A percentile compares a stretch with the other conserved stretches of the same genome.
phyloP scores from a whole-genome alignment of 192 early-diverging fungal genomes.

The Diversispora epigaea region DNA sequence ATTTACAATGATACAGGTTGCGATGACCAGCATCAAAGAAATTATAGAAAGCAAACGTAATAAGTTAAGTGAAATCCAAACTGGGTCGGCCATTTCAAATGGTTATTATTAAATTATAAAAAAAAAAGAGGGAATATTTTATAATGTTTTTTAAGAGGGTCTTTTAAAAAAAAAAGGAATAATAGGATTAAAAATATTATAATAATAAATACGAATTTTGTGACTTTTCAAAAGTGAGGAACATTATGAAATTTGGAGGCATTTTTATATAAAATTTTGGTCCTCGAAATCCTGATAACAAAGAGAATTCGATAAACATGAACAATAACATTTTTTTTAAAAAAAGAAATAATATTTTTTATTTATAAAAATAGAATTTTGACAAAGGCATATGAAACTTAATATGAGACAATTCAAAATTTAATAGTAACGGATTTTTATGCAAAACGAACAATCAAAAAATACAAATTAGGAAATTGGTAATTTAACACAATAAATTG shows the following conservation, averaged over 20 bases:
- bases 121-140: background rate
- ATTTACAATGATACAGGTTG: slow-evolving; percentile 30
- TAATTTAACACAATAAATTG: too few species aligned
- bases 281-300: too few species aligned
- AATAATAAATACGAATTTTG: background rate
- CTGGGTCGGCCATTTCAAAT: background rate
- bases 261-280: too few species aligned
- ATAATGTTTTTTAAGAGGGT: background rate
- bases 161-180: background rate
- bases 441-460: too few species aligned
- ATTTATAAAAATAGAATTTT: too few species aligned
- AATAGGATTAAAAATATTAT: background rate
- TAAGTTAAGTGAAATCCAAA: slow-evolving; percentile 13
- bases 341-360: too few species aligned
- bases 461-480: too few species aligned
- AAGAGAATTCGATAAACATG: too few species aligned
- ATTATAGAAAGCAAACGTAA: slow-evolving; percentile 29
- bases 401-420: too few species aligned
- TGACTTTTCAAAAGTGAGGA: slow-evolving; percentile 3
- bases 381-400: too few species aligned
- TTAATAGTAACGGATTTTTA: too few species aligned
- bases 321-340: too few species aligned
- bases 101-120: background rate
- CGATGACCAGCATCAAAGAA: slow-evolving; percentile 20
- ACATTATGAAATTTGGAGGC: background rate